Evolutionary conservation across 106 monocot species (phyloP), one percentile per base, ranked within the genome.

Genomic region (Dioscorea zingiberensis): DNA sequence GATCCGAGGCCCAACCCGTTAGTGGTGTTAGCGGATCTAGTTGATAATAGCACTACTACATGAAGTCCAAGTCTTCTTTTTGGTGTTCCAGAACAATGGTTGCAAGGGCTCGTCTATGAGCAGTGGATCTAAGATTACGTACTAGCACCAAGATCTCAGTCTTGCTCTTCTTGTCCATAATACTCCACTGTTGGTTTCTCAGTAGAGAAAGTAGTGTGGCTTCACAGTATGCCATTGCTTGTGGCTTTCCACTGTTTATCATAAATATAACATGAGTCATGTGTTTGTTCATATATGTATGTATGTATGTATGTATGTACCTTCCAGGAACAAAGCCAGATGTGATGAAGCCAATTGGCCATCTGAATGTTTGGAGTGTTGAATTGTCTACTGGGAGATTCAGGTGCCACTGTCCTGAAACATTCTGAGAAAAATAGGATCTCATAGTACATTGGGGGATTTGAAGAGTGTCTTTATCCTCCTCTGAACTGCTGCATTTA

Each of bases 281-380:
- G 10, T 10, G 30, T 3, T 22, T 13, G 21, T 46, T 64, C 0
- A 2, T 15, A 11, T 64, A 46, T n/a, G 7, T 28, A 38, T 32
- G 1, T 18, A 12, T 45, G 13, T 2, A 54, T 21, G 13, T 58
- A 15, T 57, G 21, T 23, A 27, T 10, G 18, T 27, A 13, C 13
- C 8, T 84, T 68, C 88, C 89, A 18, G 69, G 68, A 48, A 86
- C 81, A 69, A 80, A 88, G 9, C 97, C 97, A 18, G 80, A 77
- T 32, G 97, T 89, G 25, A 98, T 66, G 60, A 98, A 98, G 26
- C 97, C 97, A 59, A 98, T 80, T 15, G 97, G 97, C 97, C 92
- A 92, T 44, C 92, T 76, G 73, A 68, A 77, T 45, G 78, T 69
- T 54, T 86, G 53, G 18, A 18, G 55, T 53, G 27, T 44, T 0